Evolutionary conservation across 2,329 filamentous ascomycete species (phyloP).

Genomic region (Mycosphaerella sp.): DNA sequence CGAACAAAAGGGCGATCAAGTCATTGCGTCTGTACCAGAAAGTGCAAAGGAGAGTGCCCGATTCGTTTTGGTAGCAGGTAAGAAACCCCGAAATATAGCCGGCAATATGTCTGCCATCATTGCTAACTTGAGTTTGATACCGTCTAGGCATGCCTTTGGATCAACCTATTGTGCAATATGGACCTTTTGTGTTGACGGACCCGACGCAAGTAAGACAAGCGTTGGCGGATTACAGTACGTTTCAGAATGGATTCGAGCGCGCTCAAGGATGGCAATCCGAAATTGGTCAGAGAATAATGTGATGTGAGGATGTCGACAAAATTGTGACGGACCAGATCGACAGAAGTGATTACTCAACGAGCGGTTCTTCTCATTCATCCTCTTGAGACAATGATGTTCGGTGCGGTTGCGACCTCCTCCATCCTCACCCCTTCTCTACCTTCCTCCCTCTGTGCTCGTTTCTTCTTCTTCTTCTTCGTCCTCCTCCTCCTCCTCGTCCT

Average conservation of each 20-base stretch:
- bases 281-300: slow-evolving; percentile 71
- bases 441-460: too few relatives aligned
- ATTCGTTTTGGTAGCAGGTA: slow-evolving; percentile 67
- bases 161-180: slow-evolving; percentile 76
- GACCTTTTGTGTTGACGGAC: slow-evolving; percentile 72
- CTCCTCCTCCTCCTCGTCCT: too few relatives aligned
- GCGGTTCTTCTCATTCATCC: background rate
- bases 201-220: slow-evolving; percentile 70
- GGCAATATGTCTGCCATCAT: too few relatives aligned
- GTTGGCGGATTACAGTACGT: slow-evolving; percentile 66
- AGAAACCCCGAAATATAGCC: too few relatives aligned
- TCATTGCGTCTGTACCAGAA: slow-evolving; percentile 65
- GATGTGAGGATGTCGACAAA: background rate
- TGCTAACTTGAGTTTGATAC: too few relatives aligned
- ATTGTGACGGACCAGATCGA: background rate
- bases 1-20: slow-evolving; percentile 67
- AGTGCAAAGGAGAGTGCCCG: slow-evolving; percentile 54
- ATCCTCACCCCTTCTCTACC: too few relatives aligned
- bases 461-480: too few relatives aligned
- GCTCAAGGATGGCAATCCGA: slow-evolving; percentile 75
- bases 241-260: slow-evolving; percentile 72
- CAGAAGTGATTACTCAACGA: background rate
- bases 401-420: too few relatives aligned
- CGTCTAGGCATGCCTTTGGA: slow-evolving; percentile 57
- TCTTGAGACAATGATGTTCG: background rate